Conservation (phyloP, 345 rosid species). For the Arabis alpina region DNA sequence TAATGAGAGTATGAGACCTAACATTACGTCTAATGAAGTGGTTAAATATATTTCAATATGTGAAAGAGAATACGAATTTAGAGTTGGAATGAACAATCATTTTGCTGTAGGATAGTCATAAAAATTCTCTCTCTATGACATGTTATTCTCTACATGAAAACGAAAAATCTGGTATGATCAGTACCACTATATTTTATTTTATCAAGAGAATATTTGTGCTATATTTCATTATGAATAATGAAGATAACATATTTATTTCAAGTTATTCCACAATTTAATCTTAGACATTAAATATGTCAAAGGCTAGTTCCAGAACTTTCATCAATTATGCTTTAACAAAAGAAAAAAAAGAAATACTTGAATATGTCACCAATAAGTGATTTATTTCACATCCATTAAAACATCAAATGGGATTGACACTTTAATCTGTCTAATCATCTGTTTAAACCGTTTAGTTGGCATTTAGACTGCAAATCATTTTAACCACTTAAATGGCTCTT, state of each 20-base stretch:
- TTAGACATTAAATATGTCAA: no score
- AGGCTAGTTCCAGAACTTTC: no score
- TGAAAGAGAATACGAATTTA: not conserved
- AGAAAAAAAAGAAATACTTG: no score
- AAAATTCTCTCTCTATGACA: not conserved
- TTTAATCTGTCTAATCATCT: not conserved
- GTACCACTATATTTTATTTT: not conserved
- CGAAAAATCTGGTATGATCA: not conserved
- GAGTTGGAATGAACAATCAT: not conserved
- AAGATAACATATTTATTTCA: not conserved
- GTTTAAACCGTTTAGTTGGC: not conserved
- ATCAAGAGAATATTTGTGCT: not conserved
- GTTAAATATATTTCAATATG: not conserved
- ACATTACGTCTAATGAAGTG: not conserved
- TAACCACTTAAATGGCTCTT: not conserved
- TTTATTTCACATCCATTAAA: no score
- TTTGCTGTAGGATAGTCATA: not conserved
- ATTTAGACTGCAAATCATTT: not conserved
- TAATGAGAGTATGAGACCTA: not conserved
- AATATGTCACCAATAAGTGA: no score
- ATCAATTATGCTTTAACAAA: no score
- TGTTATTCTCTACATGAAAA: not conserved
- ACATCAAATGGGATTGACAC: no score
- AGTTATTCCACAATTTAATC: not conserved
- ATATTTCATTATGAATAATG: not conserved